Evolutionary conservation across 2,329 filamentous ascomycete species (phyloP).

Genomic region (Aureobasidium sp.): DNA sequence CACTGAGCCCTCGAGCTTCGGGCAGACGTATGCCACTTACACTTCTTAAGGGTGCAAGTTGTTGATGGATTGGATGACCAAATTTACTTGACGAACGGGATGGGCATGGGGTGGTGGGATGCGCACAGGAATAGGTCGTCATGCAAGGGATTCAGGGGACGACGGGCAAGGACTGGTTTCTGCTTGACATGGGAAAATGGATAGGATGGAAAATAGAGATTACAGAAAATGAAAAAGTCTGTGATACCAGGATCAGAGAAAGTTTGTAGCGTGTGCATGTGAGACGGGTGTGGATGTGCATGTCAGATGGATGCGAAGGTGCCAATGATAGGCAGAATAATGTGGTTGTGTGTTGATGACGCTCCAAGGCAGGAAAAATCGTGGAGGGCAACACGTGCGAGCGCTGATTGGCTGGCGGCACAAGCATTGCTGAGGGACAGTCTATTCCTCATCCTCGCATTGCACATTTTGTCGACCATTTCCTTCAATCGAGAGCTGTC

Average conservation of each 20-base stretch:
- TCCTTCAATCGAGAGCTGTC: neutral
- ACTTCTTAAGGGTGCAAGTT: neutral
- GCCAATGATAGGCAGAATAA: neutral
- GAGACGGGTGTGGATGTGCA: neutral
- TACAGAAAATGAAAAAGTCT: neutral
- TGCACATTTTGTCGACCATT: slow-evolving; percentile 2
- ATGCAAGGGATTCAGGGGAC: slow-evolving; percentile 5
- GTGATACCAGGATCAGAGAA: slow-evolving; percentile 1
- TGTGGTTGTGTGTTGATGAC: slow-evolving; percentile 6
- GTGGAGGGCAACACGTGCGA: slow-evolving; percentile 12
- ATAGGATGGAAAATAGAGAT: neutral
- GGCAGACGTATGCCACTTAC: slow-evolving; percentile 25
- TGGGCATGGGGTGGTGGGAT: neutral
- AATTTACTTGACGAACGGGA: slow-evolving; percentile 2
- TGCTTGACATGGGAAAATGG: slow-evolving; percentile 5
- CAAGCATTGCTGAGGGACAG: neutral
- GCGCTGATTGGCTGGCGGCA: slow-evolving; percentile 8
- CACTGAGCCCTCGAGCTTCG: slow-evolving; percentile 25
- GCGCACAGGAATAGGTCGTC: no score
- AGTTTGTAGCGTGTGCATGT: neutral
- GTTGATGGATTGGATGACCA: neutral
- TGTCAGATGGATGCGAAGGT: neutral
- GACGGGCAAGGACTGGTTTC: slow-evolving; percentile 11
- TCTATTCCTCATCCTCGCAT: neutral
- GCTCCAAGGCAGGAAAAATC: neutral